Conservation (phyloP, 163 green algal species). For the Chlamydomonas reinhardtii region DNA sequence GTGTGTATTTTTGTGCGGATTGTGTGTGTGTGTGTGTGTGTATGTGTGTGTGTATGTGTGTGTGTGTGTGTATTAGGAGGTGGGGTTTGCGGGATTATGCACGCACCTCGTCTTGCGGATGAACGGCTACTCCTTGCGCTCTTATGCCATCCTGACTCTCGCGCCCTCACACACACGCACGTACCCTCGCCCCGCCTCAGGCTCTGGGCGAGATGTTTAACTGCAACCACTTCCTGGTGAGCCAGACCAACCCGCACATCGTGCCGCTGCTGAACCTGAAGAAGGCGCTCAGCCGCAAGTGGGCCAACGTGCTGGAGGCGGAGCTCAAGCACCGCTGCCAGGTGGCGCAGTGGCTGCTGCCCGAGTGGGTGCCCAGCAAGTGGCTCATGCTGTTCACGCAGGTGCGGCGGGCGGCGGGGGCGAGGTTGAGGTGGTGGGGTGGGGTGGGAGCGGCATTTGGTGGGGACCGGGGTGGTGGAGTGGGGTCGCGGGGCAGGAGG, state of each 20-base stretch:
- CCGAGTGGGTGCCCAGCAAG: conserved; percentile 73
- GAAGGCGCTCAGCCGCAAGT: conserved; percentile 74
- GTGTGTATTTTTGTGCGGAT: too few relatives aligned
- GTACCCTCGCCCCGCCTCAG: background rate
- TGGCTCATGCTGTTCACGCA: conserved; percentile 52
- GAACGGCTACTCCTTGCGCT: too few relatives aligned
- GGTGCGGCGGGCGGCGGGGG: background rate
- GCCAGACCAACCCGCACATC: conserved; percentile 96
- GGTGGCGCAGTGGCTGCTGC: conserved; percentile 88
- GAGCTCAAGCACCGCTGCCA: conserved; percentile 95
- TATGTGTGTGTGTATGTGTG: too few relatives aligned
- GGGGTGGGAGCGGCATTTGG: too few relatives aligned
- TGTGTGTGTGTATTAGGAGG: too few relatives aligned
- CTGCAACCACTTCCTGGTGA: conserved; percentile 99
- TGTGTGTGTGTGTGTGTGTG: too few relatives aligned
- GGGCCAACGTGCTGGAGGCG: conserved; percentile 85
- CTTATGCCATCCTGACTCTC: background rate
- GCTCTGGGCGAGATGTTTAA: conserved; percentile 97
- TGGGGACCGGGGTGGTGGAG: too few relatives aligned
- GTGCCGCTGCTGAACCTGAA: conserved; percentile 95
- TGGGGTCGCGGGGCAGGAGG: too few relatives aligned
- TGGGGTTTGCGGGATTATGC: too few relatives aligned
- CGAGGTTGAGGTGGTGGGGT: too few relatives aligned
- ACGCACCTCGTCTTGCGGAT: too few relatives aligned
- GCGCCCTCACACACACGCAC: background rate